A percentile compares a stretch with the other conserved stretches of the same genome.
These are phyloP conservation scores for Talaromyces albobiverticillius DNA, from an alignment of 2,329 filamentous ascomycete species.

Conservation along the genomic window DNA sequence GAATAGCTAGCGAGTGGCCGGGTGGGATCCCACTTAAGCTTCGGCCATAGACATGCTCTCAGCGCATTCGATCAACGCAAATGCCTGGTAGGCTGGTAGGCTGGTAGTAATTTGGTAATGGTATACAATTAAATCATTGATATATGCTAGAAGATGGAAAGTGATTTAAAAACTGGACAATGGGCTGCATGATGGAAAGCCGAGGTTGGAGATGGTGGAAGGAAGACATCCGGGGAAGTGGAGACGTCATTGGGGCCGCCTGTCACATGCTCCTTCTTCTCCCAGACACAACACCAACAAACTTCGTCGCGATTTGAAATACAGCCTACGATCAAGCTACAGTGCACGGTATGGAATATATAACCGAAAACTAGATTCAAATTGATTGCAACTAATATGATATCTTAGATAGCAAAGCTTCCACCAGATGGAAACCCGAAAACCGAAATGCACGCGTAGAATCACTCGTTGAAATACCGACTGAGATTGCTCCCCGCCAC, in stretches of 20 bases:
- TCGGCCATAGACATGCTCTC: background rate
- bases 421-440: background rate
- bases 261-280: slow-evolving; percentile 2
- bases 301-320: too few relatives aligned
- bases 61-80: background rate
- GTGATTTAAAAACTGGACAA: background rate
- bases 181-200: background rate
- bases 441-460: background rate
- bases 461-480: slow-evolving; percentile 15
- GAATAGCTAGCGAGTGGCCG: background rate
- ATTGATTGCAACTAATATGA: too few relatives aligned
- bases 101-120: background rate
- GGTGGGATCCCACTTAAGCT: background rate
- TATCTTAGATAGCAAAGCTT: too few relatives aligned
- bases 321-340: too few relatives aligned
- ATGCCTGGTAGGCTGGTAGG: too few relatives aligned
- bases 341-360: too few relatives aligned
- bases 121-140: background rate
- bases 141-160: background rate
- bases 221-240: slow-evolving; percentile 1
- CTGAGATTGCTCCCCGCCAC: slow-evolving; percentile 22
- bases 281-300: too few relatives aligned
- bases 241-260: too few relatives aligned
- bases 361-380: too few relatives aligned
- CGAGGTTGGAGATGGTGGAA: slow-evolving; percentile 7